Evolutionary conservation across 345 rosid genomes (phyloP).

Genomic region (Trapa bicornis): DNA sequence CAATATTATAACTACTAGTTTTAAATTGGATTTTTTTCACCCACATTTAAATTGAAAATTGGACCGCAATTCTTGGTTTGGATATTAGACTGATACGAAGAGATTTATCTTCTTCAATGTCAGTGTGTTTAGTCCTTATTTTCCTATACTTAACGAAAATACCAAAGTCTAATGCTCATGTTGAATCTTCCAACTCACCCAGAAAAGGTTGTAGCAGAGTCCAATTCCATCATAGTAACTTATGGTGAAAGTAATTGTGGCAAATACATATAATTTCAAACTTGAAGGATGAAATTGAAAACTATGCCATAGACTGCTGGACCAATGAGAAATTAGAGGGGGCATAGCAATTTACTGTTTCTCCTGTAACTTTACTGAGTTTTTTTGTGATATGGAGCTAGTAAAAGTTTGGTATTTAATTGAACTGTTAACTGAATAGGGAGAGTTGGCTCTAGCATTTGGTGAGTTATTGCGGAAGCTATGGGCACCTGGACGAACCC

Average conservation of each 20-base stretch:
- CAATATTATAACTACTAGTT: not conserved
- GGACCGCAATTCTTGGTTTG: not conserved
- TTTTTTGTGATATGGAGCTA: not conserved
- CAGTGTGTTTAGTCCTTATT: not conserved
- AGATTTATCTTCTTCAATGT: not conserved
- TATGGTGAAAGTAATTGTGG: too few species aligned
- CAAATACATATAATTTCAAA: not conserved
- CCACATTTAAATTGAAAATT: not conserved
- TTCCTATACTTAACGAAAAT: too few species aligned
- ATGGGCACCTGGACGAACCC: slow-evolving; percentile 97
- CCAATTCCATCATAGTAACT: too few species aligned
- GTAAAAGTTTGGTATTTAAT: not conserved
- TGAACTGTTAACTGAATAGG: slow-evolving; percentile 32
- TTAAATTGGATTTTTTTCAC: not conserved
- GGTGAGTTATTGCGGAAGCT: slow-evolving; percentile 88
- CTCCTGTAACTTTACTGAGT: not conserved
- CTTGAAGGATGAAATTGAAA: not conserved
- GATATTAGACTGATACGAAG: not conserved
- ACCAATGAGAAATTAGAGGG: not conserved
- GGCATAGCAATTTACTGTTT: not conserved
- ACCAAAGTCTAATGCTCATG: too few species aligned
- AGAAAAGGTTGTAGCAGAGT: too few species aligned
- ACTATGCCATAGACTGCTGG: not conserved
- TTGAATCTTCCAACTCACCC: too few species aligned
- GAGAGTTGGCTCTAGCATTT: slow-evolving; percentile 92